Evolutionary conservation across 78 protist genomes (phyloP).

Genomic region (Pelomyxa schiedti): DNA sequence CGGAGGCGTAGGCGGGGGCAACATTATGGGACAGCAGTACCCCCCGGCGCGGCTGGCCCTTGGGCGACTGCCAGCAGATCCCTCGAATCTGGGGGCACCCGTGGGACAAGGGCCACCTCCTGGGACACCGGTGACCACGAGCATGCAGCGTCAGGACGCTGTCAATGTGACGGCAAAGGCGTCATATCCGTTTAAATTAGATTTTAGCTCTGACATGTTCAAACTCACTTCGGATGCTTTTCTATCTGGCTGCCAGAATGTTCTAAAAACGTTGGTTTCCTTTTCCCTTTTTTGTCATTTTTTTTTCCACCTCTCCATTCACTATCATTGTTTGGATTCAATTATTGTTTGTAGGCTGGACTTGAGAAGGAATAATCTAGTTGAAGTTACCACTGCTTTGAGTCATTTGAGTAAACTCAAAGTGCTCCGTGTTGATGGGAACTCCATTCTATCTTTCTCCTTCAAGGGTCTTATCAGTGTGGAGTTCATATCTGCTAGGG

Average conservation of each 20-base stretch:
- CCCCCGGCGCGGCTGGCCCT: too few species aligned
- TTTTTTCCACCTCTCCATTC: too few species aligned
- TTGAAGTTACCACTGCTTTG: conserved; percentile 20
- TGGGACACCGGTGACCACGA: too few species aligned
- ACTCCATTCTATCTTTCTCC: conserved; percentile 18
- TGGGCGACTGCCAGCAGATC: too few species aligned
- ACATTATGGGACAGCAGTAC: too few species aligned
- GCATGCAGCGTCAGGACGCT: too few species aligned
- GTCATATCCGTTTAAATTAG: neutral
- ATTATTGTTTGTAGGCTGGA: conserved; percentile 26
- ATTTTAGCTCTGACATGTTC: neutral
- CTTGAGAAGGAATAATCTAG: conserved; percentile 29
- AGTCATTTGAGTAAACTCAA: conserved; percentile 19
- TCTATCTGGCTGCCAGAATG: neutral
- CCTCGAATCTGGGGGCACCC: too few species aligned
- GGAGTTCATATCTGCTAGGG: neutral
- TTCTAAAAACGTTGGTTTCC: neutral
- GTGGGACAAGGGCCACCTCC: too few species aligned
- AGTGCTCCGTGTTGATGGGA: conserved; percentile 16
- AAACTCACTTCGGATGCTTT: neutral
- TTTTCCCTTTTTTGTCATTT: too few species aligned
- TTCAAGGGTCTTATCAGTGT: conserved; percentile 7
- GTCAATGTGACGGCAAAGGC: neutral
- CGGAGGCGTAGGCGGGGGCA: too few species aligned
- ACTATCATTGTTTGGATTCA: too few species aligned